A percentile compares a stretch with the other conserved stretches of the same genome.
phyloP scores from a whole-genome alignment of 352 stramenopile genomes.

The Hyaloperonospora brassicae region DNA sequence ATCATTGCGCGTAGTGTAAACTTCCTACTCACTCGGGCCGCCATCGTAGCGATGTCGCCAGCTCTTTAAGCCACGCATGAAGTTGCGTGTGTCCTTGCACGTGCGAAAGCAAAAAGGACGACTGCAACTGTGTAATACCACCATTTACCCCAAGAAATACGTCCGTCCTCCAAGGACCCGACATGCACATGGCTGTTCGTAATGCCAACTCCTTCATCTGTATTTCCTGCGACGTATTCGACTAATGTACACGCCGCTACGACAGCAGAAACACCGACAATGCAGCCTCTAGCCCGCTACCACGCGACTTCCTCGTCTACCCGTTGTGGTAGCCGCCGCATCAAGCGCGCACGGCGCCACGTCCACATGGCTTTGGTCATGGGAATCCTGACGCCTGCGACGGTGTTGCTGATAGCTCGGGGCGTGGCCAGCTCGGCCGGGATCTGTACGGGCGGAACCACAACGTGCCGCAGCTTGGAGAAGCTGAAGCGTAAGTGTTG shows the following conservation, averaged over 20 bases:
- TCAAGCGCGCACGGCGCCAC: constrained; percentile 28
- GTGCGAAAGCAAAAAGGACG: too few relatives aligned
- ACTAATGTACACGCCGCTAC: constrained; percentile 4
- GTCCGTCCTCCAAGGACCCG: too few relatives aligned
- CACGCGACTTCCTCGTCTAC: constrained; percentile 32
- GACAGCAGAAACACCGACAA: background rate
- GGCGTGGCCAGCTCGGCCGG: constrained; percentile 25
- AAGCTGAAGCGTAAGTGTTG: constrained; percentile 34
- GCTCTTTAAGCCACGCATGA: too few relatives aligned
- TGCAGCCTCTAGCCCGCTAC: constrained; percentile 10
- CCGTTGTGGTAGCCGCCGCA: constrained; percentile 29
- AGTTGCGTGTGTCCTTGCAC: too few relatives aligned
- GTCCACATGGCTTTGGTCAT: constrained; percentile 42
- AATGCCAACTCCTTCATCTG: too few relatives aligned
- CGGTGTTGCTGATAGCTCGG: constrained; percentile 32
- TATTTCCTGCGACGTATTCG: background rate
- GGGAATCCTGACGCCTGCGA: constrained; percentile 42
- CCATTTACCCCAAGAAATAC: too few relatives aligned
- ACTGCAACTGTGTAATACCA: too few relatives aligned
- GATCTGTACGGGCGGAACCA: constrained; percentile 40
- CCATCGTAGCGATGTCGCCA: too few relatives aligned
- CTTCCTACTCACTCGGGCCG: too few relatives aligned
- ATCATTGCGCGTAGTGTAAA: too few relatives aligned
- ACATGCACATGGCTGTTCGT: too few relatives aligned
- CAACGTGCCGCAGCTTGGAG: constrained; percentile 27